Evolutionary conservation across 2,329 filamentous ascomycete genomes (phyloP).

Genomic region (Neopestalotiopsis sp.): DNA sequence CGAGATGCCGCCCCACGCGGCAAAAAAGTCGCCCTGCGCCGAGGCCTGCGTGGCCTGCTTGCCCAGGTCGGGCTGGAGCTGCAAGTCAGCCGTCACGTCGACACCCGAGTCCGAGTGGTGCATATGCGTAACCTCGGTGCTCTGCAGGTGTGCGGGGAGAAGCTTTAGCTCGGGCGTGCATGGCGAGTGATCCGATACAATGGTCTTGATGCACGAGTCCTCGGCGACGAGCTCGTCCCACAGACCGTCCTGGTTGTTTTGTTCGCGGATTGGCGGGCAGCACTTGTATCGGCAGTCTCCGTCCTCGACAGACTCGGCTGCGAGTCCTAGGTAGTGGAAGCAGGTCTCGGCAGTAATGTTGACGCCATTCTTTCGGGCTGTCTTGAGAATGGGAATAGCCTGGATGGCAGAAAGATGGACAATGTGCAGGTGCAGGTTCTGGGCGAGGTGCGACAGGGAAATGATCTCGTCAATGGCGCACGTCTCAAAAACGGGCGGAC

Average conservation of each 20-base stretch:
- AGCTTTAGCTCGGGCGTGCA: constrained; percentile 95
- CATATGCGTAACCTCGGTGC: constrained; percentile 39
- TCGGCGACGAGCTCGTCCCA: constrained; percentile 78
- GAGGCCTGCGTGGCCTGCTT: constrained; percentile 42
- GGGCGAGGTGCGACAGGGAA: constrained; percentile 78
- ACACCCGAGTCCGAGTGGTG: constrained; percentile 58
- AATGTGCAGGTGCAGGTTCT: constrained; percentile 85
- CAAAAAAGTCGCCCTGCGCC: constrained; percentile 83
- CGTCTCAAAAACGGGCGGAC: constrained; percentile 88
- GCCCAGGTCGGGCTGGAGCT: constrained; percentile 38
- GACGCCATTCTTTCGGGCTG: constrained; percentile 73
- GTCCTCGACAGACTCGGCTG: constrained; percentile 79
- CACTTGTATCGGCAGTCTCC: constrained; percentile 95
- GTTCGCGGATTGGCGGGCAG: constrained; percentile 87
- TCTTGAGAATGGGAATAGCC: constrained; percentile 79
- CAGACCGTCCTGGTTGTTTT: constrained; percentile 80
- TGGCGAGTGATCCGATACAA: constrained; percentile 95
- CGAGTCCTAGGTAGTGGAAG: constrained; percentile 90
- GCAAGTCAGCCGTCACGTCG: constrained; percentile 47
- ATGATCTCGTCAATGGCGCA: constrained; percentile 89
- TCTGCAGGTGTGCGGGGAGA: constrained; percentile 72
- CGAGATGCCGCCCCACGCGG: constrained; percentile 94
- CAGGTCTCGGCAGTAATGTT: constrained; percentile 94
- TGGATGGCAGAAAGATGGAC: constrained; percentile 91
- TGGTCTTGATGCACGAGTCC: constrained; percentile 84